Percentiles rank a stretch among this genome's conserved stretches.
phyloP scores from a whole-genome alignment of 495 filamentous ascomycete genomes.

The Haplographium delicatum region DNA sequence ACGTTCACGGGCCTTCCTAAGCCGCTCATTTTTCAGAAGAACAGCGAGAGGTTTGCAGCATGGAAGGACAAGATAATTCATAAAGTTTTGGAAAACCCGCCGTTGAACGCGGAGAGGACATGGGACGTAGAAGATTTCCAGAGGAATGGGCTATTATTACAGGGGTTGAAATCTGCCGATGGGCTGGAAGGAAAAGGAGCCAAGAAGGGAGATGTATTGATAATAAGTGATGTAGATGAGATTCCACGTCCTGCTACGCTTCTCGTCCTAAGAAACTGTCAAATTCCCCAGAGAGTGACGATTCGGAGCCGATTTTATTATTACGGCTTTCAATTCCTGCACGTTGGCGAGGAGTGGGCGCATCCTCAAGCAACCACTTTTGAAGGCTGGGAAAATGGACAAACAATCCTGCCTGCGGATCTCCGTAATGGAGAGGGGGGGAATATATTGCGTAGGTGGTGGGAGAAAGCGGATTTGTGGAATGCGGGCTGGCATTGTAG shows the following conservation, averaged over 20 bases:
- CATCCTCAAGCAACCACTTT: constrained; percentile 42
- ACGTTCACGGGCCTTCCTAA: constrained; percentile 40
- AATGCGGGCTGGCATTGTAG: constrained; percentile 43
- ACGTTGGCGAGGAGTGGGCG: constrained; percentile 34
- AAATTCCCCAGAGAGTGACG: constrained; percentile 32
- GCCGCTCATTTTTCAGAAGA: constrained; percentile 30
- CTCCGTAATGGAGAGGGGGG: constrained; percentile 32
- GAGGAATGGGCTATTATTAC: constrained; percentile 33
- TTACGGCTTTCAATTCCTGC: constrained; percentile 43
- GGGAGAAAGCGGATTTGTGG: constrained; percentile 25
- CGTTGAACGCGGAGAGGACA: constrained; percentile 15
- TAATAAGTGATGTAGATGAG: constrained; percentile 39
- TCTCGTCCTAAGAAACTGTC: constrained; percentile 37
- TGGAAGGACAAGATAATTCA: constrained; percentile 39
- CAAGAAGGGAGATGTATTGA: constrained; percentile 29
- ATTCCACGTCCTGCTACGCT: constrained; percentile 33
- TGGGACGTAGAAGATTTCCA: constrained; percentile 35
- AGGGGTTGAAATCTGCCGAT: constrained; percentile 29
- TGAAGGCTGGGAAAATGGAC: constrained; percentile 27
- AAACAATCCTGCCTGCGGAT: constrained; percentile 37
- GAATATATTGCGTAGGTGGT: constrained; percentile 16
- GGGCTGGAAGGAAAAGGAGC: constrained; percentile 21
- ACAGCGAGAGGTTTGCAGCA: constrained; percentile 32
- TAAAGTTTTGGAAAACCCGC: constrained; percentile 31
- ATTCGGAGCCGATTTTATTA: constrained; percentile 38